Percentiles rank a stretch among this genome's conserved stretches.
These are phyloP conservation scores for Microbotryum silenes-acaulis DNA, from an alignment of 1,284 basidiomycete genomes.

Conservation along the genomic window DNA sequence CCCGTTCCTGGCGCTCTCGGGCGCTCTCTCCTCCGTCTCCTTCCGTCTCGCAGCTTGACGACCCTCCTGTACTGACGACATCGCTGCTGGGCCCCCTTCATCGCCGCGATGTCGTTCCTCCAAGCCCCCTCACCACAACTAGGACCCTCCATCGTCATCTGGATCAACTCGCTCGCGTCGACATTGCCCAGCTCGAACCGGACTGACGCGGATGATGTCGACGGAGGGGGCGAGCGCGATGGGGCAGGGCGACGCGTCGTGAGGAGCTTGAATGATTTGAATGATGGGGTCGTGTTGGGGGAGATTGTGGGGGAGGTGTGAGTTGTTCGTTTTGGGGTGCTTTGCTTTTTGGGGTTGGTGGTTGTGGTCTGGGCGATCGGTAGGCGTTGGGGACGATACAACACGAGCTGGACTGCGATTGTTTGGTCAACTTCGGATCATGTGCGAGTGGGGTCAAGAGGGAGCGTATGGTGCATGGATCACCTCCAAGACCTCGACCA, in stretches of 20 bases:
- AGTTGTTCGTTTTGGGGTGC: background rate
- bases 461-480: background rate
- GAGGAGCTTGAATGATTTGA: slow-evolving; percentile 8
- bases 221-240: background rate
- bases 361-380: background rate
- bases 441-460: background rate
- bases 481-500: background rate
- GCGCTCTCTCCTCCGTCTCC: no score
- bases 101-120: no score
- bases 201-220: background rate
- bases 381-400: background rate
- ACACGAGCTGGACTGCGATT: background rate
- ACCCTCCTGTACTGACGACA: no score
- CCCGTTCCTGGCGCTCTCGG: no score
- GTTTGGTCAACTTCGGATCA: background rate
- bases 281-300: slow-evolving; percentile 16
- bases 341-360: background rate
- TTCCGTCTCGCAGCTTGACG: no score
- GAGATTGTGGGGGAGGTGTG: slow-evolving; percentile 16
- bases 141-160: background rate
- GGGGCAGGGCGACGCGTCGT: background rate
- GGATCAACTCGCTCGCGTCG: slow-evolving; percentile 3
- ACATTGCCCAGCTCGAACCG: background rate
- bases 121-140: background rate
- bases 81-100: no score